A percentile compares a stretch with the other conserved stretches of the same genome.
Conservation (phyloP, 2,329 filamentous ascomycete species). For the Fusarium torulosum region DNA sequence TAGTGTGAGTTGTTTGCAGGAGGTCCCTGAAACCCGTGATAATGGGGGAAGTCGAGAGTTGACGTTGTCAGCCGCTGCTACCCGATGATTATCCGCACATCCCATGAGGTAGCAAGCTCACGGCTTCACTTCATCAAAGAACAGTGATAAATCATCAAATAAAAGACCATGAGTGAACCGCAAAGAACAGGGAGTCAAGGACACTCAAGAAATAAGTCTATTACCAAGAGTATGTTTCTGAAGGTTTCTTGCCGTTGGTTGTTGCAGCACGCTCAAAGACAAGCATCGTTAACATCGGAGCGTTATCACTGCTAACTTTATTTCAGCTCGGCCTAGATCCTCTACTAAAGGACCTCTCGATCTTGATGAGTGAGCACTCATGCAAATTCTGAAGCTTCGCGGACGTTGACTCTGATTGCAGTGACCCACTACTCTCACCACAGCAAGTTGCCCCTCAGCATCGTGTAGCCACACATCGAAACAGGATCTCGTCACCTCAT, state of each 20-base stretch:
- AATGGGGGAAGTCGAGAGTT: not conserved
- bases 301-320: conserved; percentile 36
- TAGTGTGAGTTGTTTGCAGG: not conserved
- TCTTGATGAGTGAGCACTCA: conserved; percentile 74
- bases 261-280: conserved; percentile 4
- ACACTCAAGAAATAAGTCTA: conserved; percentile 55
- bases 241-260: not conserved
- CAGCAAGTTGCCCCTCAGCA: conserved; percentile 46
- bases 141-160: conserved; percentile 15
- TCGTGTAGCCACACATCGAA: conserved; percentile 33
- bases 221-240: conserved; percentile 53
- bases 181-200: conserved; percentile 49
- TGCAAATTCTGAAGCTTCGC: not conserved
- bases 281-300: conserved; percentile 9
- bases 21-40: not conserved
- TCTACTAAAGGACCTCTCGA: conserved; percentile 85
- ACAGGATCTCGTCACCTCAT: conserved; percentile 46
- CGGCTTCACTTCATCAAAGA: conserved; percentile 16
- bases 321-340: conserved; percentile 70
- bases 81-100: conserved; percentile 45
- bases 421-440: conserved; percentile 50
- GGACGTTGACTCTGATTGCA: conserved; percentile 15
- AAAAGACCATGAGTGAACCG: conserved; percentile 48
- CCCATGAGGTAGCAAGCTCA: conserved; percentile 27
- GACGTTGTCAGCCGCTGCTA: conserved; percentile 8